Evolutionary conservation across 257 asterid species (phyloP).

Genomic region (Rehmannia glutinosa): DNA sequence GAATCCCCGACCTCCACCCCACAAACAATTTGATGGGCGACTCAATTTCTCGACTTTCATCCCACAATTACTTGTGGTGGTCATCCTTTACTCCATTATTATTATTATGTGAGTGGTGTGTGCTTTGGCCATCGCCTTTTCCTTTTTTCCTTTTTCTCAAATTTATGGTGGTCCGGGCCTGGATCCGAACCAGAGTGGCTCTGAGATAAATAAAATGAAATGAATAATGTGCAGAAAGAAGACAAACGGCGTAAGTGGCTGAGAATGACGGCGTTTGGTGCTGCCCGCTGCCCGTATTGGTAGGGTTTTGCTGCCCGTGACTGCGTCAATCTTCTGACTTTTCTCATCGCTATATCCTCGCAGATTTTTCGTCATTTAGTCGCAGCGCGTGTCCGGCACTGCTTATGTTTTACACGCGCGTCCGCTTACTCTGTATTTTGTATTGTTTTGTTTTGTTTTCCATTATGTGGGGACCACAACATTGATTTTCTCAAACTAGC

Average conservation of each 20-base stretch:
- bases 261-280: conserved; percentile 38
- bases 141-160: conserved; percentile 2
- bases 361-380: conserved; percentile 17
- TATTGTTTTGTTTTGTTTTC: not conserved
- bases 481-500: conserved; percentile 21
- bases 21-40: too few species aligned
- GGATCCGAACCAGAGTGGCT: conserved; percentile 35
- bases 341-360: conserved; percentile 19
- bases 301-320: conserved; percentile 32
- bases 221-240: conserved; percentile 18
- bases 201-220: too few species aligned
- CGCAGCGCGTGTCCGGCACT: conserved; percentile 35
- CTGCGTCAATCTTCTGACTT: not conserved
- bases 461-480: conserved; percentile 15
- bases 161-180: conserved; percentile 39
- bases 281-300: conserved; percentile 40
- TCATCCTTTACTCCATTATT: conserved; percentile 60
- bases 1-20: too few species aligned
- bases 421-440: not conserved
- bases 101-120: conserved; percentile 26
- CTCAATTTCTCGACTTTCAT: too few species aligned
- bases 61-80: too few species aligned
- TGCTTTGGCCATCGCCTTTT: conserved; percentile 30
- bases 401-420: conserved; percentile 16
- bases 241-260: conserved; percentile 37